phyloP scores from a whole-genome alignment of 2,329 filamentous ascomycete genomes.

The Fusarium penzigii region DNA sequence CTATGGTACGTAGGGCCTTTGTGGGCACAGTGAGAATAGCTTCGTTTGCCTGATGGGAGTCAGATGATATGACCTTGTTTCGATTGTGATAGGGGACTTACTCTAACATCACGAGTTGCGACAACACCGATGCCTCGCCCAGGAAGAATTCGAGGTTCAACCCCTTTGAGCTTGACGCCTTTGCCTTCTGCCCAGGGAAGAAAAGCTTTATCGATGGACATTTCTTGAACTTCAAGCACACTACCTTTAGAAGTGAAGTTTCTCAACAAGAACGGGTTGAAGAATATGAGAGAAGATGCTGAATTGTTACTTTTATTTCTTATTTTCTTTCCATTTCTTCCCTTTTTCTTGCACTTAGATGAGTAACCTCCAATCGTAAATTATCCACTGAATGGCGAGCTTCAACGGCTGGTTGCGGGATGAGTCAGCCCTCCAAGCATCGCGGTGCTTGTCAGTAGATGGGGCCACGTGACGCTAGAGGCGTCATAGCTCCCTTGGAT shows the following conservation, averaged over 20 bases:
- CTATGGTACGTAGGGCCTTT: conserved; percentile 62
- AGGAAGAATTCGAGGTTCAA: conserved; percentile 65
- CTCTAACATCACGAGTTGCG: conserved; percentile 66
- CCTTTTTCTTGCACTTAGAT: background rate
- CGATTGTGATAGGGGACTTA: conserved; percentile 33
- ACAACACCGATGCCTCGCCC: conserved; percentile 79
- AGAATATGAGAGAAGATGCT: too few species aligned
- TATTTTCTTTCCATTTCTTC: background rate
- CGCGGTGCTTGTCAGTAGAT: background rate
- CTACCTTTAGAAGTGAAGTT: too few species aligned
- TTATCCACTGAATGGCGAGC: background rate
- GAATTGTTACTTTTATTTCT: too few species aligned
- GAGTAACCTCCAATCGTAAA: background rate
- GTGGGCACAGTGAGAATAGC: conserved; percentile 66
- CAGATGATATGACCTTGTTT: background rate
- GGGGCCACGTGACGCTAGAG: conserved; percentile 14
- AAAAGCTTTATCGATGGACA: conserved; percentile 40
- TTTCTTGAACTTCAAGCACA: conserved; percentile 2
- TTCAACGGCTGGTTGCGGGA: background rate
- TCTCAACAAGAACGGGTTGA: too few species aligned
- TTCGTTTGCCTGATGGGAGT: conserved; percentile 43
- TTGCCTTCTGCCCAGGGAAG: conserved; percentile 64
- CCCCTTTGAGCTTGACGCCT: conserved; percentile 49
- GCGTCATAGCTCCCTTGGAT: conserved; percentile 15
- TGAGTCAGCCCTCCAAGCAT: background rate